Percentiles rank a stretch among this genome's conserved stretches.
phyloP scores from a whole-genome alignment of 257 asterid genomes.

The Salvia hispanica region DNA sequence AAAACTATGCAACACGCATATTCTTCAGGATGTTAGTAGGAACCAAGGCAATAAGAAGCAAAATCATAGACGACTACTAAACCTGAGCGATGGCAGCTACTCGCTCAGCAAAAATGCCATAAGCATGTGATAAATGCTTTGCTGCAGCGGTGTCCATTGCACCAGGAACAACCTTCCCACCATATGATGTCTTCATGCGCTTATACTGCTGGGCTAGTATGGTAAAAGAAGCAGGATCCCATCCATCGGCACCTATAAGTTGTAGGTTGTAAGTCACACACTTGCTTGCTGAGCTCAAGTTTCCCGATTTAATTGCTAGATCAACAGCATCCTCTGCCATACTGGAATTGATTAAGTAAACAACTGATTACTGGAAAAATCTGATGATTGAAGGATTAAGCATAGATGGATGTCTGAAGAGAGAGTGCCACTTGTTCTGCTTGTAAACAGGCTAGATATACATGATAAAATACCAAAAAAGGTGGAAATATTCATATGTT shows the following conservation, averaged over 20 bases:
- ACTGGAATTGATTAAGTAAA: conserved; percentile 54
- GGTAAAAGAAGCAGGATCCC: conserved; percentile 98
- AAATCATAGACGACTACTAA: conserved; percentile 16
- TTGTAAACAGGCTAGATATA: conserved; percentile 1
- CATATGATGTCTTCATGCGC: conserved; percentile 75
- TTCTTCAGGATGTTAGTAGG: background rate
- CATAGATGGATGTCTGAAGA: conserved; percentile 16
- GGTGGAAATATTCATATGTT: conserved; percentile 4
- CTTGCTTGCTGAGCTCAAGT: conserved; percentile 65
- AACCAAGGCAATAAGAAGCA: background rate
- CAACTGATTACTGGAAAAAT: conserved; percentile 6
- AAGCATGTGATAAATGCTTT: conserved; percentile 92
- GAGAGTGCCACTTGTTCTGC: conserved; percentile 7
- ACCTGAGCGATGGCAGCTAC: conserved; percentile 99
- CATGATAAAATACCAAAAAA: background rate
- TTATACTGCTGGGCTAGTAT: conserved; percentile 80
- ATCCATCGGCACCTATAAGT: conserved; percentile 89
- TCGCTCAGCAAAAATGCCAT: conserved; percentile 76
- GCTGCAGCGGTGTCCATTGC: conserved; percentile 94
- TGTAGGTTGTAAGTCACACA: conserved; percentile 72
- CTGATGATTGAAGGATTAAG: conserved; percentile 20
- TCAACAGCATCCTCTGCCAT: conserved; percentile 99
- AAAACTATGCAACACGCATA: background rate
- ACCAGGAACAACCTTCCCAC: conserved; percentile 91
- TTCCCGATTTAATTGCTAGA: conserved; percentile 80